Evolutionary conservation across 768 basidiomycete species (phyloP).

Genomic region (Kwoniella heveanensis): DNA sequence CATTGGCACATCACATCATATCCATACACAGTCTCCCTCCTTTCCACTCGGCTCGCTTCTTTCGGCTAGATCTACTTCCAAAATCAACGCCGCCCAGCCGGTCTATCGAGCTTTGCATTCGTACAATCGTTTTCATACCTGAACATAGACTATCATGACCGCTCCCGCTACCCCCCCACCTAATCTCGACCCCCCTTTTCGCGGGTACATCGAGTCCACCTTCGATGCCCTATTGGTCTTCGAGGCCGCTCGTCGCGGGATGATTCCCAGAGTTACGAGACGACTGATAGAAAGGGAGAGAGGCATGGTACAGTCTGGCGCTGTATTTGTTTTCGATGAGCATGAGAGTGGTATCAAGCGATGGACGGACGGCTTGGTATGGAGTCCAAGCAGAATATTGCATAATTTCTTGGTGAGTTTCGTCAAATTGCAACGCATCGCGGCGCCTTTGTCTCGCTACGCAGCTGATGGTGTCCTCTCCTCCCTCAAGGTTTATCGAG

Average conservation of each 20-base stretch:
- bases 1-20: background rate
- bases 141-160: background rate
- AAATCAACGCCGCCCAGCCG: too few relatives aligned
- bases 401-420: slow-evolving; percentile 87
- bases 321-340: slow-evolving; percentile 96
- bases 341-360: slow-evolving; percentile 96
- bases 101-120: too few relatives aligned
- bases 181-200: slow-evolving; percentile 75
- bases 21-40: too few relatives aligned
- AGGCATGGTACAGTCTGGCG: slow-evolving; percentile 87
- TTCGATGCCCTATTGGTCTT: slow-evolving; percentile 95
- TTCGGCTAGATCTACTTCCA: too few relatives aligned
- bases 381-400: slow-evolving; percentile 89
- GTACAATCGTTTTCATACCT: too few relatives aligned
- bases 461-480: too few relatives aligned
- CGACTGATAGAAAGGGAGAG: slow-evolving; percentile 89
- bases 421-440: background rate
- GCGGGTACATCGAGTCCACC: slow-evolving; percentile 92
- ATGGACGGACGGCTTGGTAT: slow-evolving; percentile 94
- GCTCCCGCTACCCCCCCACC: slow-evolving; percentile 33
- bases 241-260: slow-evolving; percentile 84
- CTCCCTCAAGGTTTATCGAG: slow-evolving; percentile 73
- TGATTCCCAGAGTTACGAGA: slow-evolving; percentile 88
- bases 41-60: too few relatives aligned
- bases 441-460: too few relatives aligned